Conservation (phyloP, 495 filamentous ascomycete genomes). For the Podospora pseudoanserina region DNA sequence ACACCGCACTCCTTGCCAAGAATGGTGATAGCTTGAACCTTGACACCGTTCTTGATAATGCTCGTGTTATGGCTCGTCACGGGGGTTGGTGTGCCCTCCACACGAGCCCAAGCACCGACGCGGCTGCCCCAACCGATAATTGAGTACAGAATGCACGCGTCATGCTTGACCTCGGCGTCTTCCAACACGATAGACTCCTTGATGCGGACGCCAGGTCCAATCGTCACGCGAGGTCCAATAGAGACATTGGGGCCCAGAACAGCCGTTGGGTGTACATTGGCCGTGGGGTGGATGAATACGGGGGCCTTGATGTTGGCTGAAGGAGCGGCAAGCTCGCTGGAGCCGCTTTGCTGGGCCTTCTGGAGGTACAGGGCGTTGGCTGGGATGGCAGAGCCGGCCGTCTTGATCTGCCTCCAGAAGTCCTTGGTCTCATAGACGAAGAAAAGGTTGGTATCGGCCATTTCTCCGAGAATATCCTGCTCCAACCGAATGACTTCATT, state of each 20-base stretch:
- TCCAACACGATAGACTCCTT: slow-evolving; percentile 97
- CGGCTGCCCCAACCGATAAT: slow-evolving; percentile 97
- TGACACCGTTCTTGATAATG: slow-evolving; percentile 94
- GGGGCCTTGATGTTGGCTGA: slow-evolving; percentile 89
- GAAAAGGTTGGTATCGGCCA: slow-evolving; percentile 97
- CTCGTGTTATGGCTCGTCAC: slow-evolving; percentile 87
- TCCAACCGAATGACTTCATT: slow-evolving; percentile 92
- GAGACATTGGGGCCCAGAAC: slow-evolving; percentile 97
- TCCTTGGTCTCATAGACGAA: slow-evolving; percentile 98
- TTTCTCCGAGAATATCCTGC: slow-evolving; percentile 94
- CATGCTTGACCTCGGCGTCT: slow-evolving; percentile 93
- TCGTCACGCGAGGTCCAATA: slow-evolving; percentile 77
- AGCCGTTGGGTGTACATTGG: slow-evolving; percentile 85
- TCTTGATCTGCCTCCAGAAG: slow-evolving; percentile 99
- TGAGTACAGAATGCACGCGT: slow-evolving; percentile 91
- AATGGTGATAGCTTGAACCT: slow-evolving; percentile 98
- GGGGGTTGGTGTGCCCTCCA: slow-evolving; percentile 92
- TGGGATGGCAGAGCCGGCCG: slow-evolving; percentile 93
- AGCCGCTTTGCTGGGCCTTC: slow-evolving; percentile 83
- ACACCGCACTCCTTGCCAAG: slow-evolving; percentile 95
- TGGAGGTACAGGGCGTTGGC: slow-evolving; percentile 97
- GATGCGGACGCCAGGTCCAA: slow-evolving; percentile 85
- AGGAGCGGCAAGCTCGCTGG: slow-evolving; percentile 75
- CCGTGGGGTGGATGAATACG: slow-evolving; percentile 96
- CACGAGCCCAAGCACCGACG: slow-evolving; percentile 94